phyloP scores from a whole-genome alignment of 2,329 filamentous ascomycete genomes.

The Fusarium proliferatum region DNA sequence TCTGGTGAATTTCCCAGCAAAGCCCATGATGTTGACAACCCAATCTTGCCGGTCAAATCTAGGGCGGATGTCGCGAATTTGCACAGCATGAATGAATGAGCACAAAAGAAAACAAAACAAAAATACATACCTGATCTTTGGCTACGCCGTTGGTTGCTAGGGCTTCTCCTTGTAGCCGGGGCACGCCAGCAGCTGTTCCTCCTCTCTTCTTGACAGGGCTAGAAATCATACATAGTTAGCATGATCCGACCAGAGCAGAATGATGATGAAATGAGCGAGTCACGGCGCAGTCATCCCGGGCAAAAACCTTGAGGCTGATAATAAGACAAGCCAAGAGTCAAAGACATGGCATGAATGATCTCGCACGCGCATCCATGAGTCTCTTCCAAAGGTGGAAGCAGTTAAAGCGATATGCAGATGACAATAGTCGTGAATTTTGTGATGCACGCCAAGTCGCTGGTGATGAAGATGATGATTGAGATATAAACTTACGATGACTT shows the following conservation, averaged over 20 bases:
- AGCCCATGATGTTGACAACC: conserved; percentile 5
- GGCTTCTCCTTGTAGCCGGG: conserved; percentile 72
- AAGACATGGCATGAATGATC: conserved; percentile 20
- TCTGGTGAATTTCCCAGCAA: conserved; percentile 14
- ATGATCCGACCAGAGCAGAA: neutral
- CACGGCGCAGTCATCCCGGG: neutral
- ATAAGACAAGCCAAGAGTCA: conserved; percentile 14
- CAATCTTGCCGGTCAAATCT: neutral
- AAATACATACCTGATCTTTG: conserved; percentile 62
- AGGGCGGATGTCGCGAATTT: neutral
- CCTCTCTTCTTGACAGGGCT: conserved; percentile 80
- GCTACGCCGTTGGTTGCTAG: conserved; percentile 67
- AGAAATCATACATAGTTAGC: conserved; percentile 45
- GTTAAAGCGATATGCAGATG: neutral
- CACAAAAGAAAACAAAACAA: neutral
- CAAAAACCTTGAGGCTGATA: neutral
- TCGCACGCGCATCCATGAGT: conserved; percentile 23
- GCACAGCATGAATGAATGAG: neutral
- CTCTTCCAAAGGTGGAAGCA: neutral
- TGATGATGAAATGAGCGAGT: neutral
- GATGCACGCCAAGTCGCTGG: conserved; percentile 3
- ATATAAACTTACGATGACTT: conserved; percentile 75
- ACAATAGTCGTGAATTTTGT: neutral
- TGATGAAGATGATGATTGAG: neutral
- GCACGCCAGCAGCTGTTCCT: conserved; percentile 74